phyloP scores from a whole-genome alignment of 345 rosid genomes.

The Mercurialis annua region DNA sequence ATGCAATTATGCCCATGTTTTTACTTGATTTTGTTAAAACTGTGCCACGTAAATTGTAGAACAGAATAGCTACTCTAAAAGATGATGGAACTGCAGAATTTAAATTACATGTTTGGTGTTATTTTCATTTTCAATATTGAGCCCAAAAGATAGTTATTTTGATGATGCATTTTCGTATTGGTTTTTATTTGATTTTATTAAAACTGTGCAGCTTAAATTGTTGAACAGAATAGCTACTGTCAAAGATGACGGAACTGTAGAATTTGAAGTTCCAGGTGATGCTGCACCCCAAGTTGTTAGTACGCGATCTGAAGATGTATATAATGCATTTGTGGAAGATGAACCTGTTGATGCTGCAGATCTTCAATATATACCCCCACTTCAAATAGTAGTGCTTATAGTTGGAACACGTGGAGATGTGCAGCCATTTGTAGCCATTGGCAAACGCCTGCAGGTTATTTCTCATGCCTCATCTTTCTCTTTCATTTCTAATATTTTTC shows the following conservation, averaged over 20 bases:
- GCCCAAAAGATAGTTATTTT: background rate
- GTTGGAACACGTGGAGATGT: conserved; percentile 62
- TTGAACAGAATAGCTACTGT: conserved; percentile 90
- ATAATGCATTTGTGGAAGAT: conserved; percentile 40
- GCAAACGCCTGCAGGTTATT: conserved; percentile 66
- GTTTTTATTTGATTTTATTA: conserved; percentile 23
- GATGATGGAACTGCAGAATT: no score
- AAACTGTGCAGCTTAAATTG: conserved; percentile 64
- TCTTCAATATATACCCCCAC: conserved; percentile 60
- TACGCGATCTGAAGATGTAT: conserved; percentile 29
- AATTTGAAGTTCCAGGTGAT: conserved; percentile 79
- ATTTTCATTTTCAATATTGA: background rate
- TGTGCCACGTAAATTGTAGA: no score
- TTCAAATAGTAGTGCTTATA: conserved; percentile 48
- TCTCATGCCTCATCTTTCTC: conserved; percentile 40
- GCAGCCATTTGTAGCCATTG: conserved; percentile 65
- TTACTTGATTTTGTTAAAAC: no score
- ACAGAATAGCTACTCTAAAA: no score
- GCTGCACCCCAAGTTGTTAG: conserved; percentile 51
- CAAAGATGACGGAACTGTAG: conserved; percentile 95
- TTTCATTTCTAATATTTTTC: background rate
- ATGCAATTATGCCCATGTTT: no score
- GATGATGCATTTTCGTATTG: conserved; percentile 6
- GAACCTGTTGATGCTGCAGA: conserved; percentile 69
- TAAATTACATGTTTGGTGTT: background rate